Evolutionary conservation across 2,329 filamentous ascomycete species (phyloP).

Genomic region (Clonostachys sp.): DNA sequence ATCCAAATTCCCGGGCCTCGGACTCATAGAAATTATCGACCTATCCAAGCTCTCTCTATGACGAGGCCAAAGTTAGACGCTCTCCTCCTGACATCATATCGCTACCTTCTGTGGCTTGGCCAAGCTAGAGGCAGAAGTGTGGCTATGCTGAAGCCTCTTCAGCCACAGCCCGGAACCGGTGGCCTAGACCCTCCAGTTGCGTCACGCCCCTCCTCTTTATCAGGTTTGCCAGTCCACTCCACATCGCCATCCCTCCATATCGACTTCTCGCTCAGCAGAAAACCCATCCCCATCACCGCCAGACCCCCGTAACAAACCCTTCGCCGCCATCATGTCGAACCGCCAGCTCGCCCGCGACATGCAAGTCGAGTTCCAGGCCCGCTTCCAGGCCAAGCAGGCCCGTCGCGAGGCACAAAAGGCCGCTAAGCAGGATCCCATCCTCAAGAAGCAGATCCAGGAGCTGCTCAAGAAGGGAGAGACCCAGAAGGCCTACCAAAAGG

Average conservation of each 20-base stretch:
- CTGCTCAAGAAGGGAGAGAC: slow-evolving; percentile 60
- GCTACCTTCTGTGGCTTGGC: too few relatives aligned
- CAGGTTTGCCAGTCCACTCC: too few relatives aligned
- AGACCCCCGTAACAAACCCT: not conserved
- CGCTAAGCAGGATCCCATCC: slow-evolving; percentile 53
- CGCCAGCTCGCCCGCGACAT: slow-evolving; percentile 55
- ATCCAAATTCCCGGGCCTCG: not conserved
- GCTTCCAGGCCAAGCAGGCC: slow-evolving; percentile 59
- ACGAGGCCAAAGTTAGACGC: not conserved
- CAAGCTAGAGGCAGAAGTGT: too few relatives aligned
- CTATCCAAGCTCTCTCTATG: not conserved
- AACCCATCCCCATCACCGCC: too few relatives aligned
- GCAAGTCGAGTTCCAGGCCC: slow-evolving; percentile 59
- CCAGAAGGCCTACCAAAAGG: slow-evolving; percentile 59
- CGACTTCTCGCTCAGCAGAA: too few relatives aligned
- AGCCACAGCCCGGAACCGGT: too few relatives aligned
- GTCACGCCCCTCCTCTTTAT: too few relatives aligned
- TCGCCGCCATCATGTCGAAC: slow-evolving; percentile 45
- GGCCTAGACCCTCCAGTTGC: too few relatives aligned
- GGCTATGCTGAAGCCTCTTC: too few relatives aligned
- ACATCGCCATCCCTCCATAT: too few relatives aligned
- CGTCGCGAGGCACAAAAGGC: slow-evolving; percentile 57
- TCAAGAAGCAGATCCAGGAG: slow-evolving; percentile 60
- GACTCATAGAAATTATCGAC: not conserved
- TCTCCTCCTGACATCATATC: too few relatives aligned